A percentile compares a stretch with the other conserved stretches of the same genome.
phyloP scores from a whole-genome alignment of 2,329 filamentous ascomycete genomes.

The Colletotrichum graminicola region DNA sequence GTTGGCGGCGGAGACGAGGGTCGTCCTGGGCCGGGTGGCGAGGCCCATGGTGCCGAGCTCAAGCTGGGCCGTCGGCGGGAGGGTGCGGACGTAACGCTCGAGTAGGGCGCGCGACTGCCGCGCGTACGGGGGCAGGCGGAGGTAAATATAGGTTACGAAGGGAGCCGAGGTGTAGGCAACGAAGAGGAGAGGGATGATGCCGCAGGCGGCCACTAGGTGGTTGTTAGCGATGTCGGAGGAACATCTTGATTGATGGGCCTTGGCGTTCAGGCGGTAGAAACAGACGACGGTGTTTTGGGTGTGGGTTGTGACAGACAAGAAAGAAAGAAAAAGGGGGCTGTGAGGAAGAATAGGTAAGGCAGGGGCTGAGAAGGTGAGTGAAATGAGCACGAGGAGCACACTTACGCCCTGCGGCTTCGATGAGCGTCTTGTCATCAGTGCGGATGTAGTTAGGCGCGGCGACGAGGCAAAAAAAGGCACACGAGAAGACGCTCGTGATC shows the following conservation, averaged over 20 bases:
- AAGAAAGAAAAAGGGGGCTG: background rate
- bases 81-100: conserved; percentile 61
- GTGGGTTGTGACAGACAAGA: background rate
- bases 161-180: conserved; percentile 75
- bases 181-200: conserved; percentile 74
- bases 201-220: conserved; percentile 67
- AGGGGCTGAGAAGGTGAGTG: conserved; percentile 39
- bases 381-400: conserved; percentile 12
- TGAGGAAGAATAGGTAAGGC: conserved; percentile 29
- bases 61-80: conserved; percentile 61
- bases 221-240: conserved; percentile 25
- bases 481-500: conserved; percentile 77
- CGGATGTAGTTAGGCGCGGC: conserved; percentile 70
- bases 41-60: conserved; percentile 68
- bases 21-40: conserved; percentile 67
- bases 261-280: background rate
- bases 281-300: background rate
- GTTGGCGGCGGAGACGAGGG: conserved; percentile 56
- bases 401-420: conserved; percentile 55
- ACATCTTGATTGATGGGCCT: background rate
- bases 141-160: conserved; percentile 78
- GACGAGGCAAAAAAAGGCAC: conserved; percentile 74
- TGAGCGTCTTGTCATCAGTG: conserved; percentile 53
- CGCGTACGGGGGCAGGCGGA: conserved; percentile 75
- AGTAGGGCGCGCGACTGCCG: conserved; percentile 70